phyloP scores from a whole-genome alignment of 805 yeast genomes.

The Ogataea sp. region DNA sequence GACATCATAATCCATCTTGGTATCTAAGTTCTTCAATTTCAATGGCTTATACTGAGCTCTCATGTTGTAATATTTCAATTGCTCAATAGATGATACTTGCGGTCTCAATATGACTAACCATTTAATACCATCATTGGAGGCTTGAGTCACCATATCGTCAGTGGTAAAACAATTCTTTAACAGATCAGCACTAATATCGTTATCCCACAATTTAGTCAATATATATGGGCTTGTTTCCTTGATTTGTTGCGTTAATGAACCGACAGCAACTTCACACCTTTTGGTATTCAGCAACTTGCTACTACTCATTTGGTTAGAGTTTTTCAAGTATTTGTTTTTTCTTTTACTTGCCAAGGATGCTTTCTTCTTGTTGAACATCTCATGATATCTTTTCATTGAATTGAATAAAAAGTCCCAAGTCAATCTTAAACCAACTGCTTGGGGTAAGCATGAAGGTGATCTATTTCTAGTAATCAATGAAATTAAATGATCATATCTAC shows the following conservation, averaged over 20 bases:
- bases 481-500: slow-evolving; percentile 77
- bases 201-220: slow-evolving; percentile 60
- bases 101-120: slow-evolving; percentile 78
- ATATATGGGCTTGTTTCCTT: slow-evolving; percentile 57
- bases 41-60: slow-evolving; percentile 67
- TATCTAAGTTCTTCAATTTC: slow-evolving; percentile 55
- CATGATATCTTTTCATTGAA: slow-evolving; percentile 40
- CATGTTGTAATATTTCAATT: not conserved
- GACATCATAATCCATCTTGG: slow-evolving; percentile 61
- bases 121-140: slow-evolving; percentile 61
- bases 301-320: slow-evolving; percentile 18
- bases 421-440: slow-evolving; percentile 82
- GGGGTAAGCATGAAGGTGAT: slow-evolving; percentile 25
- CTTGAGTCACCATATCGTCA: slow-evolving; percentile 62
- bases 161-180: slow-evolving; percentile 32
- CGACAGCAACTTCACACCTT: slow-evolving; percentile 76
- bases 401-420: slow-evolving; percentile 62
- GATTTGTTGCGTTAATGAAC: slow-evolving; percentile 54
- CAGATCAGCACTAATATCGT: slow-evolving; percentile 74
- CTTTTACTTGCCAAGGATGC: slow-evolving; percentile 4
- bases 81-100: slow-evolving; percentile 26
- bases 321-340: slow-evolving; percentile 22
- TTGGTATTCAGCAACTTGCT: slow-evolving; percentile 30
- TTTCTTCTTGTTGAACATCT: slow-evolving; percentile 17
- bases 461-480: slow-evolving; percentile 51